Conservation (phyloP, 257 asterid species). For the Nicotiana noctiflora region DNA sequence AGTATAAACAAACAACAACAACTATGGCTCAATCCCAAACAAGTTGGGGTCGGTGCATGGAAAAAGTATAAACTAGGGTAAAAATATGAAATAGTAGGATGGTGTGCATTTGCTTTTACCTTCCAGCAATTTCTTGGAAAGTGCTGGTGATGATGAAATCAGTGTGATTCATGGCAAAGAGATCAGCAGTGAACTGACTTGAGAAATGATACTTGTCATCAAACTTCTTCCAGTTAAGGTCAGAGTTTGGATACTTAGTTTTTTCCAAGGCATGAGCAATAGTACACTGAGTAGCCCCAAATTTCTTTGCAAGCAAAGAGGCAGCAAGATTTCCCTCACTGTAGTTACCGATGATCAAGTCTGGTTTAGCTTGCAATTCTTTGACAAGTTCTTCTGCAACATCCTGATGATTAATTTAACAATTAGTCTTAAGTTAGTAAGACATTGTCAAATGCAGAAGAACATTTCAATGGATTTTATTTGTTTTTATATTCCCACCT, state of each 20-base stretch:
- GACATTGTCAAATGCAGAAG: neutral
- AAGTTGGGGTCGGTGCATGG: too few relatives aligned
- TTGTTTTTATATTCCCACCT: conserved; percentile 15
- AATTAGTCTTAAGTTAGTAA: neutral
- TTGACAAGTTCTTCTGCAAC: conserved; percentile 24
- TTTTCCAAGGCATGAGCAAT: conserved; percentile 36
- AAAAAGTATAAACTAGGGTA: neutral
- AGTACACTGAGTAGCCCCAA: conserved; percentile 32
- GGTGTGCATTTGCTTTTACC: neutral
- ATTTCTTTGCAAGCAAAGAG: conserved; percentile 25
- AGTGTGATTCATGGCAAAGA: conserved; percentile 24
- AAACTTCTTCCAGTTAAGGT: conserved; percentile 23
- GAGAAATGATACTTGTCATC: conserved; percentile 31
- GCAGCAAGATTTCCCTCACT: conserved; percentile 37
- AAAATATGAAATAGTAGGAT: neutral
- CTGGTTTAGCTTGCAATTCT: conserved; percentile 21
- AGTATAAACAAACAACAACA: too few relatives aligned
- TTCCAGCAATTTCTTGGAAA: conserved; percentile 21
- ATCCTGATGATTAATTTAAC: conserved; percentile 13
- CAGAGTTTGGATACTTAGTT: conserved; percentile 28
- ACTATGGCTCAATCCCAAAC: too few relatives aligned
- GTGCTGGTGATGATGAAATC: conserved; percentile 33
- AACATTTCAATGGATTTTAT: neutral
- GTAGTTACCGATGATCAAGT: conserved; percentile 29
- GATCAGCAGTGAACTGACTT: conserved; percentile 30